Evolutionary conservation across 495 filamentous ascomycete species (phyloP), one percentile per base, ranked within the genome.

Genomic region (Lepraria neglecta): DNA sequence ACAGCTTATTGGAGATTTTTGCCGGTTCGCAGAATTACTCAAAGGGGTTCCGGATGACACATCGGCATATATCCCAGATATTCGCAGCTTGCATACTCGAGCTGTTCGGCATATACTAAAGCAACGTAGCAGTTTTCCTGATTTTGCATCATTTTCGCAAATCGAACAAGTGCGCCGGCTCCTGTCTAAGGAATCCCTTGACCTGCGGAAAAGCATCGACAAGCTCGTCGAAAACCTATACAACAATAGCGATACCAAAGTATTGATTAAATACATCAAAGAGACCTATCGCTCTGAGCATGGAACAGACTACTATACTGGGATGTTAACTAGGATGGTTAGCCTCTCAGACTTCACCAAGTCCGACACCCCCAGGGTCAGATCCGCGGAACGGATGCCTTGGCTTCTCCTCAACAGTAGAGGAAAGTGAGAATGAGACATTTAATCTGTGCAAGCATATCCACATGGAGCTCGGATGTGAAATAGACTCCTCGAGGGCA

Each of bases 121-220:
- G 47, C 64, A 61, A 30, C 53, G 57, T 21, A 59, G 43, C 14
- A 58, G 43, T 35, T 63, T 59, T 15, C 64, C 60, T 33, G 64
- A 56, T 30, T 66, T 66, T 28, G 55, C 64, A 43, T 66, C 64
- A 4, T 66, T 63, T 45, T 59, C 60, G 43, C 64, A 66, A 45
- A 66, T 66, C 27, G 58, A 59, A 54, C 33, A 62, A 42, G 52
- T 58, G 12, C 61, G 59, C 11, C 59, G 21, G n/a, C 12, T 24
- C 6, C 43, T 66, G 24, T 56, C 56, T 38, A 14, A 55, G 19
- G 64, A 66, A 17, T 63, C 64, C 19, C 19, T 66, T 17, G 42
- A 45, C 9, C 35, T 66, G 10, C 45, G 64, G 11, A 60, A 35
- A 57, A 48, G 53, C 1, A 66, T 66, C 24, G 56, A 66, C 55